Base-by-base conservation (phyloP, 495 filamentous ascomycete genomes). In the Lasiosphaeriaceae sp. region DNA sequence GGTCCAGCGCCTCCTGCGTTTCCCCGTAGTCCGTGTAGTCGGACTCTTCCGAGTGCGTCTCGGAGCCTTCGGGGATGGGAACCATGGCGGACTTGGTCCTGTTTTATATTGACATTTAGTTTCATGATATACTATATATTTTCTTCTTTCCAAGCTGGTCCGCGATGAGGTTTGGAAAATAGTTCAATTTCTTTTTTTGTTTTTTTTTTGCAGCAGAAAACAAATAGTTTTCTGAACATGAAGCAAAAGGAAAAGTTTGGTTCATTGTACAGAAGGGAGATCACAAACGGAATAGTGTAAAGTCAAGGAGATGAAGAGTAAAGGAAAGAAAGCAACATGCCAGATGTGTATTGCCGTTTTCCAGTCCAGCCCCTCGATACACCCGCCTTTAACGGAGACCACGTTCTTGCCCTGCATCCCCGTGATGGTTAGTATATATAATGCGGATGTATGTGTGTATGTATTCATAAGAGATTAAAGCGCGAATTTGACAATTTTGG, bases 371-470 rank as follows among this genome's bases (percentile, higher is more conserved):
- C 72, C 81, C 31, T 81, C 77, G 48, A 88, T 71, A 57, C 83
- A 86, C 20, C 83, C 83, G 1, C 82, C 83, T 55, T 87, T 87
- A 21, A 87, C 78, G 48, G 76, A 79, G 26, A 83, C 72, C 22
- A 79, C 77, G 44, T 78, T 71, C 39, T 77, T 75, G 43, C 77
- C 75, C 76, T 78, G 24, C 17, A 12, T 45, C 20, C n/a, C 31
- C 2, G 24, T 11, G 23, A 12, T 12, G 45, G 20, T 20, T 16
- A 20, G 45, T 11, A n/a, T n/a, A n/a, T n/a, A n/a, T 12, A 22
- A 23, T 11, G 12, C 24, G 7, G 20, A 20, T 23, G 3, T 50
- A 12, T 20, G 24, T 9, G 9, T 31, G 26, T 31, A 9, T 31
- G 26, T 31, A 7, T 44, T 17, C 1, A 39, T 17, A 49, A 14